Percentiles rank a stretch among this genome's conserved stretches.
Conservation (phyloP, 371 early-diverging fungal species). For the Astathelohania contejeani region DNA sequence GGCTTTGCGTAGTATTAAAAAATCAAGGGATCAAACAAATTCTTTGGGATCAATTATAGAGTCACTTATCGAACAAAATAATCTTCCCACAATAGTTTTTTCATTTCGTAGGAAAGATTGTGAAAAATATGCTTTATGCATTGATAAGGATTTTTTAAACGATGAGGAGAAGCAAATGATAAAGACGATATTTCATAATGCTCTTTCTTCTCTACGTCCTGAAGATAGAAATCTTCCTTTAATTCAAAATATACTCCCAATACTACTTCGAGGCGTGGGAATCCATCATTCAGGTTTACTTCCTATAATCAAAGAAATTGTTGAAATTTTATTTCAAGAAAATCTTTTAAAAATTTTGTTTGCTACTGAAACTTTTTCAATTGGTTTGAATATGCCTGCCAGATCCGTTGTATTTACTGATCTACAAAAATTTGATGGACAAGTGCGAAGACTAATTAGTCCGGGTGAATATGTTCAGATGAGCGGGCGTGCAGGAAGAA, state of each 20-base stretch:
- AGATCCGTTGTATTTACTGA: slow-evolving; percentile 93
- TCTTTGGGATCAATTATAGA: slow-evolving; percentile 1
- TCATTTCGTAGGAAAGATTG: slow-evolving; percentile 88
- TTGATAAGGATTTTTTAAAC: slow-evolving; percentile 78
- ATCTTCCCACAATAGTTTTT: slow-evolving; percentile 84
- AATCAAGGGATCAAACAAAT: not conserved
- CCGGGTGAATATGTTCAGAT: slow-evolving; percentile 96
- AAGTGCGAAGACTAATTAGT: slow-evolving; percentile 63
- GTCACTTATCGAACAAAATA: slow-evolving; percentile 1
- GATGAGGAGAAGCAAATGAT: slow-evolving; percentile 74
- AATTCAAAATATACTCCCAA: slow-evolving; percentile 75
- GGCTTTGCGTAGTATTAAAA: not conserved
- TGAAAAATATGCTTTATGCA: slow-evolving; percentile 70
- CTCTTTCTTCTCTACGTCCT: slow-evolving; percentile 66
- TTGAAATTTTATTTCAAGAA: slow-evolving; percentile 97
- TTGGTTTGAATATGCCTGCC: slow-evolving; percentile 99
- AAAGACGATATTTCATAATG: slow-evolving; percentile 69
- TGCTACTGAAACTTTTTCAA: slow-evolving; percentile 99
- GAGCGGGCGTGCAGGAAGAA: slow-evolving; percentile 54
- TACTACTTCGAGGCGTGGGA: slow-evolving; percentile 86
- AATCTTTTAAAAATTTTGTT: slow-evolving; percentile 88
- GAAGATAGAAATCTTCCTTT: slow-evolving; percentile 83
- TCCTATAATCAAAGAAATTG: slow-evolving; percentile 94
- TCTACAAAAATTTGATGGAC: slow-evolving; percentile 90
- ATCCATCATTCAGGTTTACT: slow-evolving; percentile 97